phyloP scores from a whole-genome alignment of 2,329 filamentous ascomycete species.

The Eutypella sp. region DNA sequence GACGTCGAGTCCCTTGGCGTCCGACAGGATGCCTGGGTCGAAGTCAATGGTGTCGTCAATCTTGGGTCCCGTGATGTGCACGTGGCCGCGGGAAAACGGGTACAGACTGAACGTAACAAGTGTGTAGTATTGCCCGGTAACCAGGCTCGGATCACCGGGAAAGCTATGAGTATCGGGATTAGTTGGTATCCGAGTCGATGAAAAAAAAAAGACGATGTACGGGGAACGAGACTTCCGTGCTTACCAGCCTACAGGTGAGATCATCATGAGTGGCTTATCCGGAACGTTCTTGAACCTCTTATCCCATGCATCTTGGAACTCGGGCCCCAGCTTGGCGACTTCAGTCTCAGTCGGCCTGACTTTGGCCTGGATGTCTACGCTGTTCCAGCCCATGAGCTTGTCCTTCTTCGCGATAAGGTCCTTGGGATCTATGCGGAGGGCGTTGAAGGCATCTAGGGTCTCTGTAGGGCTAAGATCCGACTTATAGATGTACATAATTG shows the following conservation, averaged over 20 bases:
- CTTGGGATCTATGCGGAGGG: slow-evolving; percentile 18
- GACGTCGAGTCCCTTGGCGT: slow-evolving; percentile 43
- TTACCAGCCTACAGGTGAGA: not conserved
- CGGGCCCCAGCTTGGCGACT: slow-evolving; percentile 41
- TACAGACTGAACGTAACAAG: not conserved
- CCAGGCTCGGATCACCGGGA: not conserved
- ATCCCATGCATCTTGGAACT: slow-evolving; percentile 29
- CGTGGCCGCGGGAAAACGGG: not conserved
- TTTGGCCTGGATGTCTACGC: slow-evolving; percentile 45
- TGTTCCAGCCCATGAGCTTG: slow-evolving; percentile 47
- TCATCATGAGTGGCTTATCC: not conserved
- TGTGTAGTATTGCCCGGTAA: not conserved
- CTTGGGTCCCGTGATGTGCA: slow-evolving; percentile 43
- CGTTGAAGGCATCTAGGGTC: slow-evolving; percentile 31
- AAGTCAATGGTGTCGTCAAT: slow-evolving; percentile 44
- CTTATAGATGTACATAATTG: slow-evolving; percentile 45
- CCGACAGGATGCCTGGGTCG: slow-evolving; percentile 49
- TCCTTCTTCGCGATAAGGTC: slow-evolving; percentile 18
- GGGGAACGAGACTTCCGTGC: too few relatives aligned
- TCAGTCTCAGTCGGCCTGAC: slow-evolving; percentile 46
- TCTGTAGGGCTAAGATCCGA: slow-evolving; percentile 42
- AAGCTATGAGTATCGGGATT: not conserved
- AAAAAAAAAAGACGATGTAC: too few relatives aligned
- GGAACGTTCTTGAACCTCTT: not conserved
- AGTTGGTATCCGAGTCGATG: not conserved